A percentile compares a stretch with the other conserved stretches of the same genome.
phyloP scores from a whole-genome alignment of 1,284 basidiomycete species.

The Sphaerobolus stellatus region DNA sequence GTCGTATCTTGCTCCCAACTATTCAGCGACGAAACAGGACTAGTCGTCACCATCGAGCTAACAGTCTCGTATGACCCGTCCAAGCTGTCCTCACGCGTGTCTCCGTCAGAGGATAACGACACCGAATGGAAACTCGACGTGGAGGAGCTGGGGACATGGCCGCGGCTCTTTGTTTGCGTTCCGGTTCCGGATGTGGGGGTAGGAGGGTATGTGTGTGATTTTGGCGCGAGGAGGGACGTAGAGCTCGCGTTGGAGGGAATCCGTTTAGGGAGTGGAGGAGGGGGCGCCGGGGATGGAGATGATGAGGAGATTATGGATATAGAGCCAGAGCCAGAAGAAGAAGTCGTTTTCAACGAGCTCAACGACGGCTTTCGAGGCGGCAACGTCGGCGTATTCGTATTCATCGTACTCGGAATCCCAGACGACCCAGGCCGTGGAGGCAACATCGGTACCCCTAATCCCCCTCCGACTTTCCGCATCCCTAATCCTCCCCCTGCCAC shows the following conservation, averaged over 20 bases:
- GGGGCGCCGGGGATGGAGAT: constrained; percentile 9
- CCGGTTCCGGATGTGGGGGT: constrained; percentile 29
- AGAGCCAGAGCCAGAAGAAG: constrained; percentile 30
- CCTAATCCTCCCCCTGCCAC: not conserved
- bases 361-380: constrained; percentile 66
- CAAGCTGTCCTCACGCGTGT: constrained; percentile 22
- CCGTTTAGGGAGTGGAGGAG: constrained; percentile 33
- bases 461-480: not conserved
- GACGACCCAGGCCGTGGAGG: constrained; percentile 23
- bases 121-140: constrained; percentile 80
- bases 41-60: constrained; percentile 11
- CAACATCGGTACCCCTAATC: no score
- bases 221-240: constrained; percentile 5
- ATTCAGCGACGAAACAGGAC: constrained; percentile 2
- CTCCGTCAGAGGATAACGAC: constrained; percentile 70
- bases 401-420: no score
- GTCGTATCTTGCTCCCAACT: not conserved
- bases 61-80: constrained; percentile 17
- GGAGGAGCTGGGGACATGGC: constrained; percentile 65
- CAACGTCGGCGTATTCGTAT: constrained; percentile 56
- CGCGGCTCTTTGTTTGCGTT: no score
- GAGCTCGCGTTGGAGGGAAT: not conserved
- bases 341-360: constrained; percentile 46
- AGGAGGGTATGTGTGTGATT: constrained; percentile 58
- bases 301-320: not conserved